Evolutionary conservation across 768 basidiomycete genomes (phyloP), one percentile per base, ranked within the genome.

Genomic region (Kwoniella heveanensis): DNA sequence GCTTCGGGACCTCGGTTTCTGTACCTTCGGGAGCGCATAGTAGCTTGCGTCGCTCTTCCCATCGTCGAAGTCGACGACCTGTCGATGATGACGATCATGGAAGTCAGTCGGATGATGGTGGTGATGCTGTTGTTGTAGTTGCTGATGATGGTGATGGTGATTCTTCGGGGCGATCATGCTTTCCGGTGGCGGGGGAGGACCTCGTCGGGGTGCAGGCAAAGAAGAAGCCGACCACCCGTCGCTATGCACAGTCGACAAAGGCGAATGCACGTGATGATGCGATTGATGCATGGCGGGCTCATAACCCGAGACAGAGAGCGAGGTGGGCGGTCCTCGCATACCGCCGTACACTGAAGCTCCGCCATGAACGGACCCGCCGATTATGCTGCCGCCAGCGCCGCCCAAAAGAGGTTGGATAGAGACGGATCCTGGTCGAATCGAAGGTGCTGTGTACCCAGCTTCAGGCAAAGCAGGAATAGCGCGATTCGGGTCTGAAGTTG

Each of bases 391-490:
- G n/a, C n/a, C n/a, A n/a, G 26, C 58, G 50, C 58, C 37, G 36
- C 30, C 58, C 9, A 52, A 48, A 26, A 21, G 60, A 26, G 60
- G 46, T 9, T 55, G 50, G 22, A 55, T 37, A 29, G 59, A 57
- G n/a, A 55, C 36, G 15, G 47, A 32, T 27, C 49, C 54, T 2
- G 59, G 50, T 12, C 66, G 72, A 24, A 74, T 22, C 13, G 60
- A 57, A 1, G 70, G 68, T 19, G 74, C 67, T 8, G 74, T 76
- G 54, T 76, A 76, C 0, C 74, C 74, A 12, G 69, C 69, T 53
- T 76, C 74, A 17, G 74, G 64, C 12, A 76, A 39, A 48, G 74
- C 74, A 22, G 74, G 69, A 10, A 76, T 73, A 13, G 71, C 67
- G 17, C 56, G 57, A 53, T 72, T 69, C 3, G 74, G 74, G 2